Conservation (phyloP, 768 basidiomycete genomes). For the Ramaria rubella region DNA sequence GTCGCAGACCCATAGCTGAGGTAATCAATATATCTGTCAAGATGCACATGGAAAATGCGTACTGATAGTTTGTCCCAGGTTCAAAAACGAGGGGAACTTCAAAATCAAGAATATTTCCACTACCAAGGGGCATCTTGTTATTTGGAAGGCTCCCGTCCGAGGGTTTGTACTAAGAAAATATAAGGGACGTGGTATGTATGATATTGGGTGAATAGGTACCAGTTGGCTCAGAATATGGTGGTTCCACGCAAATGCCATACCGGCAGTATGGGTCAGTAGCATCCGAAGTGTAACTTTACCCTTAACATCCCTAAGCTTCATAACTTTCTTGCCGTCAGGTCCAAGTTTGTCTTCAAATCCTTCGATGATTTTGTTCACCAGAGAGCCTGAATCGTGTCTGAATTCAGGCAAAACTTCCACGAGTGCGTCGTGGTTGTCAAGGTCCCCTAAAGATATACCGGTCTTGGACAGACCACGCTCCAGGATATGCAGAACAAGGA, state of each 20-base stretch:
- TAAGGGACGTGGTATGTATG: not conserved
- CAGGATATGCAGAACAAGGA: not conserved
- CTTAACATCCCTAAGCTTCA: constrained; percentile 2
- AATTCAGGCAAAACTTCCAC: constrained; percentile 1
- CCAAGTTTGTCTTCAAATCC: not conserved
- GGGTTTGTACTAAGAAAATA: not conserved
- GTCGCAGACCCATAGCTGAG: not conserved
- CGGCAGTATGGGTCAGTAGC: not conserved
- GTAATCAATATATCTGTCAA: not conserved
- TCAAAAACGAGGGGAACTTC: not conserved
- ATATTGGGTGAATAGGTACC: not conserved
- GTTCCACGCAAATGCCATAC: not conserved
- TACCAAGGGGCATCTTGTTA: not conserved
- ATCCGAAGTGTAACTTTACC: not conserved
- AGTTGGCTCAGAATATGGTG: not conserved
- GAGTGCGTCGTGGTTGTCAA: constrained; percentile 1
- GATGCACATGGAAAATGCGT: not conserved
- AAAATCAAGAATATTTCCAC: not conserved
- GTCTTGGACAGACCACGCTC: not conserved
- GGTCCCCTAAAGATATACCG: not conserved
- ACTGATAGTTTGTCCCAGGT: not conserved
- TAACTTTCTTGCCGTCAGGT: not conserved
- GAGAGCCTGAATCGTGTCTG: not conserved
- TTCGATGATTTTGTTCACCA: constrained; percentile 2
- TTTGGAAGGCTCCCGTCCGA: not conserved